phyloP scores from a whole-genome alignment of 1,284 basidiomycete species.

The Austropuccinia psidii region DNA sequence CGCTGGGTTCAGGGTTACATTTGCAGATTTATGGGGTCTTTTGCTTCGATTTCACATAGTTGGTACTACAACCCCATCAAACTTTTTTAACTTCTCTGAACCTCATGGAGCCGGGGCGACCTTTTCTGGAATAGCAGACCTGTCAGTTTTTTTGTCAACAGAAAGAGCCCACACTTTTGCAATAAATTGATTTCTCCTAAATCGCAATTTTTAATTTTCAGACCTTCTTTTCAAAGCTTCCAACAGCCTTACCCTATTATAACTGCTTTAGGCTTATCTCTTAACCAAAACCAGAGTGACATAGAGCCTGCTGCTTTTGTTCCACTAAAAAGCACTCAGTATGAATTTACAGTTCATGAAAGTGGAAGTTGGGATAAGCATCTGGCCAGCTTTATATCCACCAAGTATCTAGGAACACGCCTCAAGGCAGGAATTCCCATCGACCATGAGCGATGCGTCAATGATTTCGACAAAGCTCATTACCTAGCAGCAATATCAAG shows the following conservation, averaged over 20 bases:
- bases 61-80: background rate
- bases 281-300: background rate
- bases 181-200: background rate
- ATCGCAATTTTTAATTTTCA: background rate
- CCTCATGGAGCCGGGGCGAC: constrained; percentile 13
- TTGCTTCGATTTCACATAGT: constrained; percentile 10
- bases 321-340: constrained; percentile 8
- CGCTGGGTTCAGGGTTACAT: constrained; percentile 19
- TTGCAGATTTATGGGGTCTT: constrained; percentile 21
- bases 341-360: constrained; percentile 29
- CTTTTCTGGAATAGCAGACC: constrained; percentile 16
- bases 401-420: constrained; percentile 26
- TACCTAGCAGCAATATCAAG: constrained; percentile 25
- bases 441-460: constrained; percentile 4
- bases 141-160: background rate
- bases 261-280: constrained; percentile 5
- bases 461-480: constrained; percentile 25
- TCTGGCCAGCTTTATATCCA: constrained; percentile 30
- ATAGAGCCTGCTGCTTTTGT: constrained; percentile 7
- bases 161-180: background rate
- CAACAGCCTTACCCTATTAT: constrained; percentile 35
- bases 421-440: constrained; percentile 1
- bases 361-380: constrained; percentile 26
- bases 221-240: constrained; percentile 11
- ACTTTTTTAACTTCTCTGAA: constrained; percentile 22